These are phyloP conservation scores for Ceratocystis papillata DNA, from an alignment of 2,329 filamentous ascomycete species.

Conservation along the genomic window DNA sequence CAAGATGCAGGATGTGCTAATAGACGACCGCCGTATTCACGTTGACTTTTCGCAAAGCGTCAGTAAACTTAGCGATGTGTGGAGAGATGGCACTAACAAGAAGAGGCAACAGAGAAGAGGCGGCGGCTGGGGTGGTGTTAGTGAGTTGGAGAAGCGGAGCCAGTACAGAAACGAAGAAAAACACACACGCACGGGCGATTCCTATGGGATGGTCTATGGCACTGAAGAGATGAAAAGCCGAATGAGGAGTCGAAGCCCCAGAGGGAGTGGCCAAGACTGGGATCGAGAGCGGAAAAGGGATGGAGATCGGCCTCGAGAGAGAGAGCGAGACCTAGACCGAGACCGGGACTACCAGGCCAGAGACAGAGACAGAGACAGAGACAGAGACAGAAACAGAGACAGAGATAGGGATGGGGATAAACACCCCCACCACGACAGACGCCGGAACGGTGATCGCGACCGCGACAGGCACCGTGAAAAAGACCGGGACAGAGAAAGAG, in stretches of 20 bases:
- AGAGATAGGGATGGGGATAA: conserved; percentile 31
- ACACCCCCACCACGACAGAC: conserved; percentile 24
- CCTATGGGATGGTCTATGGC: conserved; percentile 72
- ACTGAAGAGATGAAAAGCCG: conserved; percentile 47
- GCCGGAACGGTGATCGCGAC: conserved; percentile 27
- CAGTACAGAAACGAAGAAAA: conserved; percentile 65
- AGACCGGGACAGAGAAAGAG: conserved; percentile 31
- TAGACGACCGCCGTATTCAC: conserved; percentile 94
- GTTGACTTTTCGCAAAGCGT: conserved; percentile 98
- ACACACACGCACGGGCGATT: conserved; percentile 32
- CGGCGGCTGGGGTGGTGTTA: conserved; percentile 76
- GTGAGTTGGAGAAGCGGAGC: conserved; percentile 74
- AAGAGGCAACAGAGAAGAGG: conserved; percentile 60
- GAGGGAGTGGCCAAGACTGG: conserved; percentile 9
- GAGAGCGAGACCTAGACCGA: conserved; percentile 4
- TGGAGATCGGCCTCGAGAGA: background rate
- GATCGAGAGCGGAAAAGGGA: conserved; percentile 26
- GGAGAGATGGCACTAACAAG: conserved; percentile 73
- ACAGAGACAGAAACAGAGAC: conserved; percentile 30
- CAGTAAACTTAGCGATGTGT: conserved; percentile 73
- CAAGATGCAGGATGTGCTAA: conserved; percentile 96
- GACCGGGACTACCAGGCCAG: conserved; percentile 25
- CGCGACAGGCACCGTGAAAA: conserved; percentile 29
- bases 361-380: conserved; percentile 30
- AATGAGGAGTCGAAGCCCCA: conserved; percentile 30